Conservation (phyloP, 192 early-diverging fungal genomes). For the Backusella psychrophila region DNA sequence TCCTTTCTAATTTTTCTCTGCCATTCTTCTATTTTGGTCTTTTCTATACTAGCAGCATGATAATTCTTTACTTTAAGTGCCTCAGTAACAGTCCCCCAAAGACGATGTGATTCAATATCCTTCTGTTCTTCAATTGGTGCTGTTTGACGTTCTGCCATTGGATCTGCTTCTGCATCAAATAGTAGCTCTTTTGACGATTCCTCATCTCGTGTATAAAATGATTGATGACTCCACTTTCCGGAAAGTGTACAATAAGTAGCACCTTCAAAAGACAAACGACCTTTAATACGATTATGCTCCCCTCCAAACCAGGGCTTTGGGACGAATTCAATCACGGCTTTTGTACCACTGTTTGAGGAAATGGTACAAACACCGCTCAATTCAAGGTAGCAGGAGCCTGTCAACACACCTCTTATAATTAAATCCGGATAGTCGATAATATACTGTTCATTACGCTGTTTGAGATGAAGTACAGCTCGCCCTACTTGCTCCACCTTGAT, state of each 20-base stretch:
- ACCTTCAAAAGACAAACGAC: conserved; percentile 10
- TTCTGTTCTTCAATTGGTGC: conserved; percentile 59
- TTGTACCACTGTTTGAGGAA: conserved; percentile 50
- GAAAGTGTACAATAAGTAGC: conserved; percentile 22
- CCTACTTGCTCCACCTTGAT: conserved; percentile 67
- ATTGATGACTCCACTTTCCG: conserved; percentile 32
- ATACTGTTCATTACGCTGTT: conserved; percentile 52
- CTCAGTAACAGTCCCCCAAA: conserved; percentile 66
- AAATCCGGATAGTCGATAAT: conserved; percentile 57
- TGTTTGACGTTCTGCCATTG: conserved; percentile 57
- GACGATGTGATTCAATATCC: conserved; percentile 61
- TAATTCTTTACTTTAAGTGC: conserved; percentile 66
- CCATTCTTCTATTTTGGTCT: conserved; percentile 65
- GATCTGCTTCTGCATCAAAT: conserved; percentile 62
- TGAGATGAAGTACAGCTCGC: conserved; percentile 53
- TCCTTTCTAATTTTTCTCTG: conserved; percentile 59
- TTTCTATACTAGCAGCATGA: conserved; percentile 59
- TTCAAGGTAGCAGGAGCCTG: conserved; percentile 61
- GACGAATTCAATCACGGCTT: conserved; percentile 54
- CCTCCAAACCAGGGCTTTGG: conserved; percentile 66
- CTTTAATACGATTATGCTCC: conserved; percentile 50
- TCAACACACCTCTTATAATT: conserved; percentile 58
- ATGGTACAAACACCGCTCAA: conserved; percentile 59
- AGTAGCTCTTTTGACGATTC: conserved; percentile 47
- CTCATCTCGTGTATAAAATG: conserved; percentile 14